Evolutionary conservation across 192 early-diverging fungal species (phyloP).

Genomic region (Chytriomyces sp.): DNA sequence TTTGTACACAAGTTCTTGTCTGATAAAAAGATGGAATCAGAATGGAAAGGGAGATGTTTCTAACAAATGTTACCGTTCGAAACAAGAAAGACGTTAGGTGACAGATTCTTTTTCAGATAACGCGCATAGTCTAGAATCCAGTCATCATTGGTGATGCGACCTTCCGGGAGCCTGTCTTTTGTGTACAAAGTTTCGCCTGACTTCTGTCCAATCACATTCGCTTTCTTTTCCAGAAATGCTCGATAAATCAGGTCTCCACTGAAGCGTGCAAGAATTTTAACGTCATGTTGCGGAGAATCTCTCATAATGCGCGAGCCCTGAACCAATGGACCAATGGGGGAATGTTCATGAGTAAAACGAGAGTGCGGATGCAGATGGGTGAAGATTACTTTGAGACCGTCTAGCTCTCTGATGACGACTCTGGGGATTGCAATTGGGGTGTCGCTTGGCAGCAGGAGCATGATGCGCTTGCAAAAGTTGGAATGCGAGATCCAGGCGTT

Average conservation of each 20-base stretch:
- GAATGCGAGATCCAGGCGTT: conserved; percentile 23
- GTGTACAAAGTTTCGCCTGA: conserved; percentile 16
- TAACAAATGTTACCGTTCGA: conserved; percentile 11
- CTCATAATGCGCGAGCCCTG: not conserved
- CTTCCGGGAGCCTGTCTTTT: not conserved
- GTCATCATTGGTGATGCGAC: conserved; percentile 24
- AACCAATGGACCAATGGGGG: too few relatives aligned
- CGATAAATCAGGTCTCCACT: conserved; percentile 1
- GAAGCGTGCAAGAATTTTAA: conserved; percentile 2
- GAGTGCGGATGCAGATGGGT: too few relatives aligned
- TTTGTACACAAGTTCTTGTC: conserved; percentile 29
- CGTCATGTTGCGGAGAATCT: not conserved
- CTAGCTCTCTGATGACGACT: conserved; percentile 15
- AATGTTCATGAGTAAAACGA: too few relatives aligned
- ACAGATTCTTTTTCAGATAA: not conserved
- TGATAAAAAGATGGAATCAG: not conserved
- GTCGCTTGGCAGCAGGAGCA: not conserved
- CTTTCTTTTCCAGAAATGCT: conserved; percentile 6
- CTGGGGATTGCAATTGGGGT: conserved; percentile 18
- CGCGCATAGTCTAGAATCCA: conserved; percentile 25
- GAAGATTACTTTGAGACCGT: conserved; percentile 12
- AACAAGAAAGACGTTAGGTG: not conserved
- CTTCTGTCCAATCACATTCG: conserved; percentile 1
- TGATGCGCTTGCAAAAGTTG: not conserved
- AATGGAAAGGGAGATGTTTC: not conserved